Evolutionary conservation across 106 monocot species (phyloP).

Genomic region (Dendrobium catenatum): DNA sequence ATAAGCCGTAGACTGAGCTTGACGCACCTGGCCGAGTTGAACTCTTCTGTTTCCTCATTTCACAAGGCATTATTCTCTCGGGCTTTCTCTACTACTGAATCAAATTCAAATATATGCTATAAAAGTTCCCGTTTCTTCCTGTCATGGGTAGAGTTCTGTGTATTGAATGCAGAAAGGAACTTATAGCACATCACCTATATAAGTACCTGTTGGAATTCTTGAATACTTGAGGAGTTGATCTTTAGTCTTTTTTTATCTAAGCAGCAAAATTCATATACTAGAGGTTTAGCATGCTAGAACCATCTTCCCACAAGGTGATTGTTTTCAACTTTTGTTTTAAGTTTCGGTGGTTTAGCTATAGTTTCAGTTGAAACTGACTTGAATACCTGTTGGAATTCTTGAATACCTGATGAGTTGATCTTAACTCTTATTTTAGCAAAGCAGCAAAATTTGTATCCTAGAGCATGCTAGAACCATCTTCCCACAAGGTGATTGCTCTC

Average conservation of each 20-base stretch:
- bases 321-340: background rate
- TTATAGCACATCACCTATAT: too few species aligned
- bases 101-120: background rate
- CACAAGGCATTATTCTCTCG: background rate
- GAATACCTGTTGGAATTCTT: too few species aligned
- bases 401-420: too few species aligned
- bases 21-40: background rate
- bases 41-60: too few species aligned
- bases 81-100: background rate
- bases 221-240: background rate
- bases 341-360: too few species aligned
- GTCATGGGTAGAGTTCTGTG: background rate
- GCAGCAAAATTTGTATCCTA: too few species aligned
- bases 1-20: background rate
- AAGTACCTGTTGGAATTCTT: background rate
- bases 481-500: too few species aligned
- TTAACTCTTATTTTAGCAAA: too few species aligned
- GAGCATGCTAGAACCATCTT: too few species aligned
- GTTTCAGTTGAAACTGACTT: too few species aligned
- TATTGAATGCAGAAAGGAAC: too few species aligned
- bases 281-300: background rate
- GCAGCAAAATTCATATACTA: background rate
- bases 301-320: background rate
- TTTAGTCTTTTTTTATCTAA: background rate
- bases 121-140: background rate